Evolutionary conservation across 2,329 filamentous ascomycete species (phyloP).

Genomic region (Verticillium longisporum): DNA sequence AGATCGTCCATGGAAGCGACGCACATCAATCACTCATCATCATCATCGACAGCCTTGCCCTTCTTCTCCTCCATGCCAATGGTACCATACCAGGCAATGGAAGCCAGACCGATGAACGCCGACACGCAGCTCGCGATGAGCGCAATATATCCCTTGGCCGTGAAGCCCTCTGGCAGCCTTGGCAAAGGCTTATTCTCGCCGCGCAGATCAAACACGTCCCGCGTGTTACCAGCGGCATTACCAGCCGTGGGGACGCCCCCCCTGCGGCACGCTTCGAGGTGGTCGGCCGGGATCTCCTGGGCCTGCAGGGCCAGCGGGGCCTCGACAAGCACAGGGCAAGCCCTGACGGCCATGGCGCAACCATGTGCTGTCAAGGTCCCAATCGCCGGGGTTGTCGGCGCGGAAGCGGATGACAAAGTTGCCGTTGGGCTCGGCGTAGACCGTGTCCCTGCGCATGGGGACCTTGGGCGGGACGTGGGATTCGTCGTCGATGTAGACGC

Average conservation of each 20-base stretch:
- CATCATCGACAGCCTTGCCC: neutral
- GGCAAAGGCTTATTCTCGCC: slow-evolving; percentile 12
- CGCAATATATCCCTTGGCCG: slow-evolving; percentile 13
- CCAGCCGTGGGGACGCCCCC: slow-evolving; percentile 36
- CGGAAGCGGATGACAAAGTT: slow-evolving; percentile 38
- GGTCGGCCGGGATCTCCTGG: slow-evolving; percentile 22
- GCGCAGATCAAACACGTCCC: slow-evolving; percentile 41
- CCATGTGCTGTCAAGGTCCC: too few relatives aligned
- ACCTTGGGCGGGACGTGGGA: slow-evolving; percentile 25
- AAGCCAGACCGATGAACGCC: slow-evolving; percentile 8
- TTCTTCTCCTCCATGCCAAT: slow-evolving; percentile 1
- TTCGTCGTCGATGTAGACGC: slow-evolving; percentile 29
- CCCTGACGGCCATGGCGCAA: too few relatives aligned
- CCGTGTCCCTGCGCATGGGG: slow-evolving; percentile 42
- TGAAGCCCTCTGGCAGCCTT: slow-evolving; percentile 11
- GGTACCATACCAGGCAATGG: slow-evolving; percentile 10
- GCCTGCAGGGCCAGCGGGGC: slow-evolving; percentile 36
- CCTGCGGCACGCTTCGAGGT: slow-evolving; percentile 31
- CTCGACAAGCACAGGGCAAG: too few relatives aligned
- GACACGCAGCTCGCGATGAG: slow-evolving; percentile 10
- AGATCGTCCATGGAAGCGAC: too few relatives aligned
- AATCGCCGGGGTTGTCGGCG: slow-evolving; percentile 40
- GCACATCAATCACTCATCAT: neutral
- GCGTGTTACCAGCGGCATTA: slow-evolving; percentile 55
- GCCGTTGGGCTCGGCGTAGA: slow-evolving; percentile 37